These are phyloP conservation scores for Trichoderma sp. DNA, from an alignment of 2,329 filamentous ascomycete species.

Conservation along the genomic window DNA sequence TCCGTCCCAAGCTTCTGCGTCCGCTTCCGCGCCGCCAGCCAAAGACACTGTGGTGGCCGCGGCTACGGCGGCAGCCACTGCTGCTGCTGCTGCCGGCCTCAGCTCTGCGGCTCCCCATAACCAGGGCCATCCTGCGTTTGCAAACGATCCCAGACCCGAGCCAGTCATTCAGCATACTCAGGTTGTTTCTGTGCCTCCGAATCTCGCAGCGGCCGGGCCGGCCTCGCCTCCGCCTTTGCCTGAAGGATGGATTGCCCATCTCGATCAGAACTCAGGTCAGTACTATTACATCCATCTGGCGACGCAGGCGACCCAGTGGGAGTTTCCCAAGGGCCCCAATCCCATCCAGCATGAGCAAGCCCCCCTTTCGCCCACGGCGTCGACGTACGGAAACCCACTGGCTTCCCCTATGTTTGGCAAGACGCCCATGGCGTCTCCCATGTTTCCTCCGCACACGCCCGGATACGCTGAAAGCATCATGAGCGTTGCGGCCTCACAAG, in stretches of 20 bases:
- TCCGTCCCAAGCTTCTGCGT: constrained; percentile 33
- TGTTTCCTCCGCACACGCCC: constrained; percentile 79
- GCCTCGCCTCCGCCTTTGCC: constrained; percentile 89
- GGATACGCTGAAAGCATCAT: constrained; percentile 85
- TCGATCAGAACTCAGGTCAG: constrained; percentile 93
- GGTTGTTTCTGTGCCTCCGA: constrained; percentile 47
- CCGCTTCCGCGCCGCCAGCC: constrained; percentile 35
- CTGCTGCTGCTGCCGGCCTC: constrained; percentile 38
- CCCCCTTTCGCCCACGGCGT: constrained; percentile 80
- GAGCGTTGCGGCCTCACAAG: constrained; percentile 73
- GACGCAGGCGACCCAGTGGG: constrained; percentile 96
- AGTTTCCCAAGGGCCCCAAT: constrained; percentile 94
- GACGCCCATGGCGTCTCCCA: constrained; percentile 67
- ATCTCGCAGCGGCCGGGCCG: constrained; percentile 56
- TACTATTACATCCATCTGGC: constrained; percentile 99
- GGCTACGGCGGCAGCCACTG: constrained; percentile 32
- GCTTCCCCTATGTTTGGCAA: constrained; percentile 67
- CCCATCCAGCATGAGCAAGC: constrained; percentile 80
- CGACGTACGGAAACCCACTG: constrained; percentile 74
- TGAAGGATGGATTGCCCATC: constrained; percentile 96
- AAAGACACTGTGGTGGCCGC: constrained; percentile 35
- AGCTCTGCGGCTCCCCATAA: constrained; percentile 57
- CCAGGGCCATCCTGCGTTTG: constrained; percentile 83
- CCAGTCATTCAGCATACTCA: constrained; percentile 52
- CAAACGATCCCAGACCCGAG: constrained; percentile 71